Evolutionary conservation across 108 stramenopile species (phyloP).

Genomic region (Chaetoceros tenuissimus): DNA sequence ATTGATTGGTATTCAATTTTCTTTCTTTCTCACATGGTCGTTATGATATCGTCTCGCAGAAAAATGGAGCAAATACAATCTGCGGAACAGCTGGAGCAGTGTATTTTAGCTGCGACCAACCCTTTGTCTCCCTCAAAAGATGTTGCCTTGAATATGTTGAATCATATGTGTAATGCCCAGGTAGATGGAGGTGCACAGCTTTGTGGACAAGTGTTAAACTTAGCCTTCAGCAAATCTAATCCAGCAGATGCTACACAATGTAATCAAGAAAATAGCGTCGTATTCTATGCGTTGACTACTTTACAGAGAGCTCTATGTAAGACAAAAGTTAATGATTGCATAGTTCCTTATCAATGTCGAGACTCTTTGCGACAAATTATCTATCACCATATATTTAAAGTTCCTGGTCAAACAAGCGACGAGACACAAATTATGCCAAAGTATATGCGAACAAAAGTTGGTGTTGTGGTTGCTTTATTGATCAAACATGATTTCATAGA

Average conservation of each 20-base stretch:
- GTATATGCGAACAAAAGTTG: conserved; percentile 45
- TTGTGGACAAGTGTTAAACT: neutral
- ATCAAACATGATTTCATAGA: conserved; percentile 37
- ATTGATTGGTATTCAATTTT: too few relatives aligned
- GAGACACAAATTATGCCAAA: conserved; percentile 18
- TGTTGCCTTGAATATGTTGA: neutral
- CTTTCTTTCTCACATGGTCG: too few relatives aligned
- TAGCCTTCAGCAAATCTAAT: neutral
- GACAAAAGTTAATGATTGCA: neutral
- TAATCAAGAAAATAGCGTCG: neutral
- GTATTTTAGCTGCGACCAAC: neutral
- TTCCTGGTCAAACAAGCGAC: conserved; percentile 9
- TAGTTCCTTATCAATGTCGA: conserved; percentile 2
- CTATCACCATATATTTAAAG: conserved; percentile 1
- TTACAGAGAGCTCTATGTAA: conserved; percentile 17
- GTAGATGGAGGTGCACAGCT: neutral
- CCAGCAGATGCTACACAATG: neutral
- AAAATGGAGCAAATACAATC: neutral
- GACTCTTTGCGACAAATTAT: conserved; percentile 3
- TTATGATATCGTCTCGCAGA: too few relatives aligned
- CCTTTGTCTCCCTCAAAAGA: neutral
- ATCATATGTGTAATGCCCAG: neutral
- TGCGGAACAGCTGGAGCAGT: neutral
- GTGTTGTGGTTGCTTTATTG: conserved; percentile 38
- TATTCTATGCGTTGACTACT: conserved; percentile 43